Percentiles rank a stretch among this genome's conserved stretches.
Evolutionary conservation across 371 early-diverging fungal species (phyloP).

Genomic region (Coemansia sp.): DNA sequence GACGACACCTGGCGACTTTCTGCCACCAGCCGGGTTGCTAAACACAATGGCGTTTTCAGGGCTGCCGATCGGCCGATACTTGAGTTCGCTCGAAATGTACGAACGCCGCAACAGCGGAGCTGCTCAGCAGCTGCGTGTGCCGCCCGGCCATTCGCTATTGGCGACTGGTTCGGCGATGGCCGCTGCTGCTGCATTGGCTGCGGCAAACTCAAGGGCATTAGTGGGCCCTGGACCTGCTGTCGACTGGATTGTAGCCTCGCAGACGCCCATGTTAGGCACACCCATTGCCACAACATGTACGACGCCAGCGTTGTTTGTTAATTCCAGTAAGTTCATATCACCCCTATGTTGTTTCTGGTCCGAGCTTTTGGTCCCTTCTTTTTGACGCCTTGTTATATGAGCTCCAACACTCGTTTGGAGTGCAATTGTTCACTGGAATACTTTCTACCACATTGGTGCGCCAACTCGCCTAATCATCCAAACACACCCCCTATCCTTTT

Average conservation of each 20-base stretch:
- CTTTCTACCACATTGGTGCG: not conserved
- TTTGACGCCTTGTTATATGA: not conserved
- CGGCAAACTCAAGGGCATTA: not conserved
- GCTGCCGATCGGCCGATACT: constrained; percentile 13
- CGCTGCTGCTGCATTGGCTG: not conserved
- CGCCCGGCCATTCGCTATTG: not conserved
- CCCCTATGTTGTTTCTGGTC: not conserved
- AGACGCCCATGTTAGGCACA: not conserved
- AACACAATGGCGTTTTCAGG: not conserved
- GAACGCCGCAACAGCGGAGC: not conserved
- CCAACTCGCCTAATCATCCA: not conserved
- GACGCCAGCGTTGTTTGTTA: constrained; percentile 42
- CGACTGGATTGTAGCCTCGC: not conserved
- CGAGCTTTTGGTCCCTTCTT: not conserved
- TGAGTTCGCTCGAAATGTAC: constrained; percentile 23
- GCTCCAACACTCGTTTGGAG: not conserved
- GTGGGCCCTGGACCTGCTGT: not conserved
- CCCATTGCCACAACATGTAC: constrained; percentile 37
- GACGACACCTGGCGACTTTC: not conserved
- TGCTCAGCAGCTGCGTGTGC: not conserved
- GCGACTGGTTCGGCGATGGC: not conserved
- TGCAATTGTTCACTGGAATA: not conserved
- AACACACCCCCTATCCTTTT: not conserved
- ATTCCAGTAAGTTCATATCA: constrained; percentile 4
- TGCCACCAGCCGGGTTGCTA: not conserved